Conservation (phyloP, 2,329 filamentous ascomycete species). For the Fusarium sp. region DNA sequence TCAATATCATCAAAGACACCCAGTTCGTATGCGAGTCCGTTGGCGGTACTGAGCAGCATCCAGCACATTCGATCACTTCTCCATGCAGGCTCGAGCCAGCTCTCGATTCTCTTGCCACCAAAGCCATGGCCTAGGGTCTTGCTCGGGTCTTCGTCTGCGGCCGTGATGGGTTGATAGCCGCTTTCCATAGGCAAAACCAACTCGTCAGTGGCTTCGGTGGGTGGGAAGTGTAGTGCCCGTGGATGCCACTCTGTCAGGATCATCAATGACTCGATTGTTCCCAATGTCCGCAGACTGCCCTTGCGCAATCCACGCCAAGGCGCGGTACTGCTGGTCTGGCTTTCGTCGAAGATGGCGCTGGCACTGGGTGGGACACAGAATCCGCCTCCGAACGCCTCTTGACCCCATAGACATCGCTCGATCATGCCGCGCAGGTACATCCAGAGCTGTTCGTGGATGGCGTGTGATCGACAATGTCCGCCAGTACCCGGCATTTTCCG, state of each 20-base stretch:
- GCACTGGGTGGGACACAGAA: slow-evolving; percentile 78
- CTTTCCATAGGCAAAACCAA: slow-evolving; percentile 72
- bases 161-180: slow-evolving; percentile 52
- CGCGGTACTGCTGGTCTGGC: slow-evolving; percentile 74
- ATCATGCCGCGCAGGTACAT: slow-evolving; percentile 95
- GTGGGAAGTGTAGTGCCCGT: slow-evolving; percentile 91
- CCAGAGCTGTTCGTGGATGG: slow-evolving; percentile 96
- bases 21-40: slow-evolving; percentile 90
- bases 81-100: slow-evolving; percentile 97
- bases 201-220: slow-evolving; percentile 78
- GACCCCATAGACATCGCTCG: slow-evolving; percentile 92
- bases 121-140: slow-evolving; percentile 63
- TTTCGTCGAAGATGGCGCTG: slow-evolving; percentile 62
- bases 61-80: slow-evolving; percentile 95
- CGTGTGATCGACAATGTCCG: slow-evolving; percentile 83
- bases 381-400: slow-evolving; percentile 92
- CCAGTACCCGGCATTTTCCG: slow-evolving; percentile 82
- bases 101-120: slow-evolving; percentile 87
- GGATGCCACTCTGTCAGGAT: slow-evolving; percentile 98
- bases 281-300: slow-evolving; percentile 86
- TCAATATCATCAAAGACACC: slow-evolving; percentile 95
- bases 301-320: slow-evolving; percentile 77
- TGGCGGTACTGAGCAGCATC: slow-evolving; percentile 94
- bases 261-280: slow-evolving; percentile 93
- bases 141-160: slow-evolving; percentile 48